Base-by-base conservation (phyloP, 106 monocot species). In the Dendrobium officinale region DNA sequence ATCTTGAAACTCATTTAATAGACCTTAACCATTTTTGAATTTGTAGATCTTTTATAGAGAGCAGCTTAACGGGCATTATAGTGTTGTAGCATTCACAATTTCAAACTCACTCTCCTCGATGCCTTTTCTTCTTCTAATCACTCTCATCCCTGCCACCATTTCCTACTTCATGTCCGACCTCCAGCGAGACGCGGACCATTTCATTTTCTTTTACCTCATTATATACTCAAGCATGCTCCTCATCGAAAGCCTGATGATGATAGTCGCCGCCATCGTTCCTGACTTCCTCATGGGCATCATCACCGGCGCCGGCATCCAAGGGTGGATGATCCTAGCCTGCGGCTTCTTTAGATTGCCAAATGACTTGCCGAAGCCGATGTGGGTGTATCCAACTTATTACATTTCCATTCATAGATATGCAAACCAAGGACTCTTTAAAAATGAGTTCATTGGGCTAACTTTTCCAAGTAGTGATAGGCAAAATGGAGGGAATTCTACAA, bases 221-320 rank as follows among this genome's bases (percentile, higher is more conserved):
- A 55, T 83, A 5, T 79, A 79, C 74, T 56, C 56, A 37, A 74
- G 79, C 79, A 79, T 79, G 79, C 9, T 79, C 16, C 45, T 79
- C 0, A 79, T 83, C 0, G 83, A 83, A 55, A 42, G 83, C 18
- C 29, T 83, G 44, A 83, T 79, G 79, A 83, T 83, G 83, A 80
- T 80, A 24, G 61, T 84, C 22, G 79, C 84, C 3, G 75, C 79
- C 66, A 64, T 84, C 13, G 80, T 84, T 9, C 84, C 84, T 0
- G 42, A 84, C 48, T 84, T 73, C n/a, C 84, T 84, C 47, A 80
- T 84, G 84, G 84, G 84, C 33, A 84, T 84, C 40, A 84, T 84
- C 74, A 61, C 84, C 2, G 82, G 82, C 6, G 77, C 82, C 37
- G 80, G 64, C 18, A 58, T 72, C 56, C 79, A 84, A 18, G 84